These are phyloP conservation scores for Sisymbrium altissimum DNA, from an alignment of 345 rosid genomes.

Conservation along the genomic window DNA sequence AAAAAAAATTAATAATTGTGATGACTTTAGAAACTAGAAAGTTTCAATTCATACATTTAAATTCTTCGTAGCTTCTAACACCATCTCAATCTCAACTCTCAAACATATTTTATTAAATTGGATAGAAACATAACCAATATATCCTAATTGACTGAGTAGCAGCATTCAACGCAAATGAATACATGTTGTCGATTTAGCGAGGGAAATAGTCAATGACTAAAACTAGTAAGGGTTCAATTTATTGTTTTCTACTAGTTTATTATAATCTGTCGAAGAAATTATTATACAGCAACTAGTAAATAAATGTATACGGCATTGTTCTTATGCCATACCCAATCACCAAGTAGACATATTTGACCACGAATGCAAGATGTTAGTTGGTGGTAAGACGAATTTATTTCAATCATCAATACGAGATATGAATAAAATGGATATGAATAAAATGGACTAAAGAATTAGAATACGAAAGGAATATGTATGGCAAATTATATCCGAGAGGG, in stretches of 20 bases:
- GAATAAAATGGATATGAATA: too few relatives aligned
- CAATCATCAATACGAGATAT: not conserved
- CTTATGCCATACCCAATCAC: not conserved
- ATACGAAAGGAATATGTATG: not conserved
- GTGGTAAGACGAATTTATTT: slow-evolving; percentile 9
- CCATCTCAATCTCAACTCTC: not conserved
- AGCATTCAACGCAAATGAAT: slow-evolving; percentile 7
- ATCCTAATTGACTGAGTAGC: slow-evolving; percentile 17
- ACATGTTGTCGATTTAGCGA: slow-evolving; percentile 11
- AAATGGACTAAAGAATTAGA: not conserved
- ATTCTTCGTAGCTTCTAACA: slow-evolving; percentile 9
- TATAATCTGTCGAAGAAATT: not conserved
- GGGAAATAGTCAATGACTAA: slow-evolving; percentile 6
- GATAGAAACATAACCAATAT: not conserved
- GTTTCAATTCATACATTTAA: not conserved
- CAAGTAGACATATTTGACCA: slow-evolving; percentile 1
- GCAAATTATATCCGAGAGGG: not conserved
- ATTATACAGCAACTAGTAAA: not conserved
- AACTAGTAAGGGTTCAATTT: not conserved
- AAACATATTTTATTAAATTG: not conserved
- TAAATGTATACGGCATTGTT: not conserved
- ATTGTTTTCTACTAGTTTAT: not conserved
- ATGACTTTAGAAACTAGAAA: slow-evolving; percentile 10
- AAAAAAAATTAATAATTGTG: not conserved
- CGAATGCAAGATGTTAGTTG: slow-evolving; percentile 10